Conservation (phyloP, 2,329 filamentous ascomycete species). For the Colletotrichum navitas region DNA sequence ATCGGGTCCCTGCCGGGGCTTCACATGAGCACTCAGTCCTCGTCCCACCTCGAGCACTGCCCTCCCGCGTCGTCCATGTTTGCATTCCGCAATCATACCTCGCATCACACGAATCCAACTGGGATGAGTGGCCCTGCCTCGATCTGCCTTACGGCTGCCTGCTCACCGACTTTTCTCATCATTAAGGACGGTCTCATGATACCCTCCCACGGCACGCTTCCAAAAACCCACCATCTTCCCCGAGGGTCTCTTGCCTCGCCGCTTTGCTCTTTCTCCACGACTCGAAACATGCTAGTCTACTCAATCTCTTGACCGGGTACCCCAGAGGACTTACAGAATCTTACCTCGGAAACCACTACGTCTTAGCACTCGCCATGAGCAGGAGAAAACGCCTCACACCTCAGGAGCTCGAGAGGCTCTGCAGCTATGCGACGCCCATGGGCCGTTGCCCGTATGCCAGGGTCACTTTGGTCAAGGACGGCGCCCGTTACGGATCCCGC, state of each 20-base stretch:
- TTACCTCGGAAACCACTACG: not conserved
- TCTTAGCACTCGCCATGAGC: not conserved
- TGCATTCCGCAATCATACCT: not conserved
- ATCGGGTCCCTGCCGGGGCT: not conserved
- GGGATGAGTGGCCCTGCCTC: not conserved
- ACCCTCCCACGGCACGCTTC: not conserved
- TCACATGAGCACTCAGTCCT: constrained; percentile 6
- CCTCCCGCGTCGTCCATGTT: not conserved
- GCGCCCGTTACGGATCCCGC: constrained; percentile 12
- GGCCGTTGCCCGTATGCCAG: constrained; percentile 33
- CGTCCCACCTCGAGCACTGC: constrained; percentile 10
- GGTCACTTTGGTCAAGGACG: constrained; percentile 36
- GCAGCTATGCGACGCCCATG: constrained; percentile 27
- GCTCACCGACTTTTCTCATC: constrained; percentile 30
- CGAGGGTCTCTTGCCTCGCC: not conserved
- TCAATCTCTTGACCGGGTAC: not conserved
- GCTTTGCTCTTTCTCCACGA: not conserved
- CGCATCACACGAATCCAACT: not conserved
- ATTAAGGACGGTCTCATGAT: not conserved
- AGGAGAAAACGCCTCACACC: constrained; percentile 26
- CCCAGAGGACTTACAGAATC: not conserved
- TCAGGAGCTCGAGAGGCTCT: constrained; percentile 34
- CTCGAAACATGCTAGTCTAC: rapidly evolving
- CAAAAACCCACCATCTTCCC: not conserved
- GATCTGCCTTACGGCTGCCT: constrained; percentile 12